Evolutionary conservation across 23 red algal species (phyloP), one percentile per base, ranked within the genome.

Genomic region (Chondrus crispus): DNA sequence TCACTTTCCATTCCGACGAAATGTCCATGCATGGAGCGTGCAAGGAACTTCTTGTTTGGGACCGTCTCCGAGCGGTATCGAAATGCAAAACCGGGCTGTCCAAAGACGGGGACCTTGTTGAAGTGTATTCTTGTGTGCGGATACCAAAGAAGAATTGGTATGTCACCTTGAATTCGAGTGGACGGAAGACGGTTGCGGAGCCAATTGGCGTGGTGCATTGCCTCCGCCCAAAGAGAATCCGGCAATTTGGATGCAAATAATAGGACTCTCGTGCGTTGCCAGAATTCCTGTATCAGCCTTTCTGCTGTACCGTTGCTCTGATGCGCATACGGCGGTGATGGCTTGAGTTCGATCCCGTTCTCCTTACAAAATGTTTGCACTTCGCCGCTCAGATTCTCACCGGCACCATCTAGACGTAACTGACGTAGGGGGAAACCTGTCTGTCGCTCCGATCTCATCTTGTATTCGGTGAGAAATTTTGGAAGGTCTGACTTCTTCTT

Each of bases 341-440:
- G 43, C 13, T 40, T 0, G 22, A 76, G 70, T 9, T 40, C 70
- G 19, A 76, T 76, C 8, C 70, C 36, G 29, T 76, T 12, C 11
- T 76, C 24, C 1, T 32, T 22, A 8, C 60, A 66, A 66, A 66
- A 66, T 0, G 26, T 20, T 32, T 0, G 26, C 1, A 2, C 60
- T 30, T 30, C 18, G 9, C 35, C 60, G 10, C 10, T 0, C 10
- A 1, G 35, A 0, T 66, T 57, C 35, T 74, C 66, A 5, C 62
- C 85, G 35, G 85, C 68, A 13, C 68, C 66, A n/a, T 88, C 63
- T 5, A 76, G 50, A 36, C 85, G 66, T 3, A 88, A 3, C 40
- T 4, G 54, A 20, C 37, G 52, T 37, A 77, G 38, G 26, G 28
- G 37, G 43, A 77, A 77, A 11, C 1, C 44, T 1, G 71, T 77